Evolutionary conservation across 2,329 filamentous ascomycete species (phyloP).

Genomic region (Aaosphaeria pasadenensis): DNA sequence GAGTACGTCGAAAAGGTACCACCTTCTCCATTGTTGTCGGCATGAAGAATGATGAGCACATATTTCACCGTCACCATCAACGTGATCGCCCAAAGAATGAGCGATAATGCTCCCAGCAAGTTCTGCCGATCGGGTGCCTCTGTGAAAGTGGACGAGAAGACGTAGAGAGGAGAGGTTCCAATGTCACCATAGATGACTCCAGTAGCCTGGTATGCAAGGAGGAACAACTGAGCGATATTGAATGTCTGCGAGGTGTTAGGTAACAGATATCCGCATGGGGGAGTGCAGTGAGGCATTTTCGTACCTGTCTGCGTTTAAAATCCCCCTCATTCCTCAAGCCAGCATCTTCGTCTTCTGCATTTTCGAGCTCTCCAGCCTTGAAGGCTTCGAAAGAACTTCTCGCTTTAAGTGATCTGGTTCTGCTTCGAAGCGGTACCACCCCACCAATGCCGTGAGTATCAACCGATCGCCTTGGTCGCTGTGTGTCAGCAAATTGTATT

Average conservation of each 20-base stretch:
- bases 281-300: not conserved
- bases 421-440: constrained; percentile 19
- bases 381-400: constrained; percentile 60
- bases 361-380: constrained; percentile 61
- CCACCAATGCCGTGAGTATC: constrained; percentile 14
- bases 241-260: constrained; percentile 22
- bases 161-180: constrained; percentile 66
- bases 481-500: constrained; percentile 17
- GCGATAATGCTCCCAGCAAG: constrained; percentile 62
- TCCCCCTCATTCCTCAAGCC: constrained; percentile 27
- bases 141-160: constrained; percentile 66
- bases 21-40: constrained; percentile 69
- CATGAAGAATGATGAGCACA: constrained; percentile 61
- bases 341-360: constrained; percentile 18
- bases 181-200: constrained; percentile 71
- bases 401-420: constrained; percentile 14
- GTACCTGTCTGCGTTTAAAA: constrained; percentile 29
- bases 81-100: constrained; percentile 68
- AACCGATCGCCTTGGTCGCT: constrained; percentile 7
- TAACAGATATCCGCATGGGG: not conserved
- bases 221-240: constrained; percentile 21
- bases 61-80: constrained; percentile 71
- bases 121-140: constrained; percentile 51
- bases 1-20: constrained; percentile 68
- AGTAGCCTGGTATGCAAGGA: constrained; percentile 58